Evolutionary conservation across 2,329 filamentous ascomycete genomes (phyloP), one percentile per base, ranked within the genome.

Genomic region (Colletotrichum phormii): DNA sequence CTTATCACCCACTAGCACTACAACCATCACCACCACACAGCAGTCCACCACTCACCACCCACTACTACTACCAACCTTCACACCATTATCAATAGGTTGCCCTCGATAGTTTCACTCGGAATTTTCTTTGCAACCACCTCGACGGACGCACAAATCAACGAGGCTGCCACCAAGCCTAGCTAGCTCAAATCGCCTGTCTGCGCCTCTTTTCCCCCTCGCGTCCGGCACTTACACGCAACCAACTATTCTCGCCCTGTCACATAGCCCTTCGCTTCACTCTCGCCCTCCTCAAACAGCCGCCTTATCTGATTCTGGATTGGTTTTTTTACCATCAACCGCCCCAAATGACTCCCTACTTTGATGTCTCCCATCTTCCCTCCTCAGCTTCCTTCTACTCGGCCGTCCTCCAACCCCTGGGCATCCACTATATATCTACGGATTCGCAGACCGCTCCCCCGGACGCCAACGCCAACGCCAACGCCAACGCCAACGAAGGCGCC

Each of bases 381-480:
- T 93, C 95, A 4, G 91, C 93, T 62, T 97, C 94, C 8, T 97
- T 97, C 85, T 97, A 95, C 82, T 89, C 95, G 26, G 89, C 93
- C 74, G 88, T 95, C 75, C 88, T 94, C 8, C 94, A 96, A 77
- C 93, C 94, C 4, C 87, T 97, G 26, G 93, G 93, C 49, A 91
- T 97, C 74, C 89, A 89, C 73, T 97, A 91, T 80, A 88, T 94
- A 74, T 83, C 82, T 62, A 78, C 83, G 58, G 80, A 77, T 60
- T 46, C 42, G 26, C 58, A 60, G 62, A 72, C 60, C 75, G 61
- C 64, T 63, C 42, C 64, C 63, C 74, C 33, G 33, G 76, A 22
- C 33, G 33, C 33, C 24, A 26, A 29, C 33, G 24, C 51, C 62
- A 51, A 22, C 33, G 33, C 33, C 24, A 26, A 29, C 33, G 24